Evolutionary conservation across 2,329 filamentous ascomycete species (phyloP).

Genomic region (Neofusicoccum cordaticola): DNA sequence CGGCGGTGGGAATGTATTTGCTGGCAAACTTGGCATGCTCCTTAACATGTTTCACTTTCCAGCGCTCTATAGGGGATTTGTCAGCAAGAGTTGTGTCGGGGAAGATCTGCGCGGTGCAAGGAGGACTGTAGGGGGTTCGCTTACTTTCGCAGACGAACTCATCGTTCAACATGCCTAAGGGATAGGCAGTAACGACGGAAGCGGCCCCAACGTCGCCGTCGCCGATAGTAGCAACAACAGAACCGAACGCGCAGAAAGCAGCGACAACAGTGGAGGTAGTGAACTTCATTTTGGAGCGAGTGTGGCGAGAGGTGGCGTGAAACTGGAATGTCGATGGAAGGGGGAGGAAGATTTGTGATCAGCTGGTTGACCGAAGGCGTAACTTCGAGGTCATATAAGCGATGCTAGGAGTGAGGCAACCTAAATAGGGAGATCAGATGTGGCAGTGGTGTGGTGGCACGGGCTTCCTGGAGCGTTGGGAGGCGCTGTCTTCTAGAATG

Average conservation of each 20-base stretch:
- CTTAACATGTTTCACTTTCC: background rate
- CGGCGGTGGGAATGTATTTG: background rate
- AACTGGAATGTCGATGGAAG: too few species aligned
- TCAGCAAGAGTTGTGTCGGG: background rate
- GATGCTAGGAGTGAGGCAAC: too few species aligned
- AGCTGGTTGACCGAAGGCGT: too few species aligned
- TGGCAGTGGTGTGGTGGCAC: too few species aligned
- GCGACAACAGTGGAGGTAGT: background rate
- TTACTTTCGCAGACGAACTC: background rate
- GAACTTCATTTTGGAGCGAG: background rate
- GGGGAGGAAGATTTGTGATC: too few species aligned
- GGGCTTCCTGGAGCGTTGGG: too few species aligned
- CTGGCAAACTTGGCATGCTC: background rate
- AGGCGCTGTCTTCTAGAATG: too few species aligned
- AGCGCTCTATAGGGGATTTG: background rate
- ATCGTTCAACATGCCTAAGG: background rate
- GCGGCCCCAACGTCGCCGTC: background rate
- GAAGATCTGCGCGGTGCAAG: background rate
- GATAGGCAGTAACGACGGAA: background rate
- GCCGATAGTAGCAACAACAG: background rate
- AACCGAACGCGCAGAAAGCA: background rate
- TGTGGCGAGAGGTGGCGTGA: background rate
- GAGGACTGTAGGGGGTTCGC: background rate
- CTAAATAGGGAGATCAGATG: too few species aligned
- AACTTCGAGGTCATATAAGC: too few species aligned